These are phyloP conservation scores for Helminthosporium solani DNA, from an alignment of 2,329 filamentous ascomycete species.

Conservation along the genomic window DNA sequence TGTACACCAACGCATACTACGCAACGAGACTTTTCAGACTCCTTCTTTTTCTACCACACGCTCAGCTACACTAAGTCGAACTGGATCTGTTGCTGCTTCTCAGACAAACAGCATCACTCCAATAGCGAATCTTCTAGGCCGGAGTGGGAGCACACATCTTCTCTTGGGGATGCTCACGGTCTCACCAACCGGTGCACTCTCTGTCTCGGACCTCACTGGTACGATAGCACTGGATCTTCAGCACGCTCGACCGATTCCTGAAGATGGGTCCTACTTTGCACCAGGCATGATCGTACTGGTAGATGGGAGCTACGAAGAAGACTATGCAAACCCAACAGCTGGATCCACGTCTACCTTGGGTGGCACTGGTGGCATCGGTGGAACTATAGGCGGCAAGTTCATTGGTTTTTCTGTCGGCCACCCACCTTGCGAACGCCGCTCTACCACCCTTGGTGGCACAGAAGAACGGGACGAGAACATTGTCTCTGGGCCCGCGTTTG, in stretches of 20 bases:
- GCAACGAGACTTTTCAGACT: slow-evolving; percentile 90
- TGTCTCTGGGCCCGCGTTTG: slow-evolving; percentile 58
- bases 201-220: slow-evolving; percentile 83
- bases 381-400: slow-evolving; percentile 88
- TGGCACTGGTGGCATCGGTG: slow-evolving; percentile 78
- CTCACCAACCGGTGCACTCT: slow-evolving; percentile 77
- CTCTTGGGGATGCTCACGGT: slow-evolving; percentile 80
- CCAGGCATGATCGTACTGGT: slow-evolving; percentile 95
- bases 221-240: slow-evolving; percentile 82
- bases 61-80: slow-evolving; percentile 56
- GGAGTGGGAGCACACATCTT: slow-evolving; percentile 81
- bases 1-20: slow-evolving; percentile 85
- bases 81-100: slow-evolving; percentile 54
- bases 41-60: slow-evolving; percentile 66
- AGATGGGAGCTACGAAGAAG: slow-evolving; percentile 95
- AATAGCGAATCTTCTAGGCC: slow-evolving; percentile 72
- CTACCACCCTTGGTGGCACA: slow-evolving; percentile 72
- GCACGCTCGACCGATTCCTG: slow-evolving; percentile 77
- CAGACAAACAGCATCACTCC: slow-evolving; percentile 82
- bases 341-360: slow-evolving; percentile 60
- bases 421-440: slow-evolving; percentile 84
- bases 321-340: slow-evolving; percentile 69
- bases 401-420: slow-evolving; percentile 88
- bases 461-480: slow-evolving; percentile 47
- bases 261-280: slow-evolving; percentile 86